Evolutionary conservation across 805 yeast species (phyloP).

Genomic region (Deakozyma indianensis): DNA sequence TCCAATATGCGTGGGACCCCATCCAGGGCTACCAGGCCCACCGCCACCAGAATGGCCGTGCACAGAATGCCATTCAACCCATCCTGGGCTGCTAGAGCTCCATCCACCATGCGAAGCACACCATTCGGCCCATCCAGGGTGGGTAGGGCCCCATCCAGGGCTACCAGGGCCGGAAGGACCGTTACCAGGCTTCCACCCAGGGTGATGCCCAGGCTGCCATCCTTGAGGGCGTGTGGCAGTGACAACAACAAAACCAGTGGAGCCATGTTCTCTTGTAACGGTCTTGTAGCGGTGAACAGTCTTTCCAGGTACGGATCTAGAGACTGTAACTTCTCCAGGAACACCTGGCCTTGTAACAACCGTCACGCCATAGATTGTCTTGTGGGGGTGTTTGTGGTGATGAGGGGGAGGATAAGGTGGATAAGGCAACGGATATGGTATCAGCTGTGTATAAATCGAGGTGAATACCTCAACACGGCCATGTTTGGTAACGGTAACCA

Average conservation of each 20-base stretch:
- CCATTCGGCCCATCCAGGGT: background rate
- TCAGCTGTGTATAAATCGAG: background rate
- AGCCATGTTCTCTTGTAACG: background rate
- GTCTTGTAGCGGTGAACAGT: background rate
- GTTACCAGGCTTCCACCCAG: too few relatives aligned
- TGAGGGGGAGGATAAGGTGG: background rate
- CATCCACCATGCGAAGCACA: background rate
- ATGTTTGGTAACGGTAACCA: background rate
- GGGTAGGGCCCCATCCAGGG: background rate
- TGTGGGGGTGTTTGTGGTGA: background rate
- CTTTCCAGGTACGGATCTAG: background rate
- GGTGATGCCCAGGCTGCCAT: background rate
- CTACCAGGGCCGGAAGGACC: background rate
- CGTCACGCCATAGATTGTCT: background rate
- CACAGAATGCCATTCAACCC: too few relatives aligned
- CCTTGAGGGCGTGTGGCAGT: background rate
- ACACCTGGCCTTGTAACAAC: background rate
- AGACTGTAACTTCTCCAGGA: background rate
- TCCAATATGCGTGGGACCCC: background rate
- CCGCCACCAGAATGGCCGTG: too few relatives aligned
- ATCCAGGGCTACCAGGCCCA: background rate
- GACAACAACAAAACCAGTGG: background rate
- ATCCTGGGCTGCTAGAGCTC: too few relatives aligned
- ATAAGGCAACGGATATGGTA: background rate
- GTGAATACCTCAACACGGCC: background rate